Base-by-base conservation (phyloP, 371 early-diverging fungal species). In the Basidiobolus heterosporus region DNA sequence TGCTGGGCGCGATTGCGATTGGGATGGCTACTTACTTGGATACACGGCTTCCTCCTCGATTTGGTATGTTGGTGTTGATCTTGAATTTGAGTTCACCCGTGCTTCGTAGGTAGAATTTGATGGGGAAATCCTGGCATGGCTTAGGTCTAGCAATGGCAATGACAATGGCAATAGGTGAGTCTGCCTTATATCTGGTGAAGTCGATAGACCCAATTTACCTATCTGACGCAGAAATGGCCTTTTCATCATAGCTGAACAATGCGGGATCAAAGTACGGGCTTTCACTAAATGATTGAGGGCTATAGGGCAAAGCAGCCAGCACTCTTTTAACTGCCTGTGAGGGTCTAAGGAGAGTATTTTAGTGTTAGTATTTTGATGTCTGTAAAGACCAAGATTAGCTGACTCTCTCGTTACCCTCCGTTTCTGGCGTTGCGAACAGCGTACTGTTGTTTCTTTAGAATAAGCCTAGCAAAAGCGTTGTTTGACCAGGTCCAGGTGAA, bases 171-270 rank as follows among this genome's bases (percentile, higher is more conserved):
- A 24, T 5, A 15, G 40, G 36, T 44, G 13, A 40, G 40, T 3
- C n/a, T 16, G 1, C 14, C 18, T 46, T 38, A 22, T 20, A 2
- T 11, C 1, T 23, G 37, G 2, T 6, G 14, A 8, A 2, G 8
- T 1, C 16, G 50, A 45, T 41, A 11, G 8, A 0, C 35, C 36
- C 2, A 24, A 22, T 46, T 24, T 62, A 72, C 77, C 75, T 50
- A 44, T 78, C 73, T 21, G 50, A 54, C 16, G 62, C 60, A 9
- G 65, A 70, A 9, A 75, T 64, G 21, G 62, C 49, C 46, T 72
- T 74, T 23, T 75, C 75, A 51, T 80, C 77, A 53, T 70, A 80
- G 45, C 59, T 61, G 52, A 67, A 80, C 21, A 78, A 37, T 14
- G 57, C 52, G 14, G 62, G 69, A 50, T 80, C 73, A 18, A 75